Evolutionary conservation across 1,139 yeast genomes (phyloP), one percentile per base, ranked within the genome.

Genomic region (Citeromyces hawaiiensis): DNA sequence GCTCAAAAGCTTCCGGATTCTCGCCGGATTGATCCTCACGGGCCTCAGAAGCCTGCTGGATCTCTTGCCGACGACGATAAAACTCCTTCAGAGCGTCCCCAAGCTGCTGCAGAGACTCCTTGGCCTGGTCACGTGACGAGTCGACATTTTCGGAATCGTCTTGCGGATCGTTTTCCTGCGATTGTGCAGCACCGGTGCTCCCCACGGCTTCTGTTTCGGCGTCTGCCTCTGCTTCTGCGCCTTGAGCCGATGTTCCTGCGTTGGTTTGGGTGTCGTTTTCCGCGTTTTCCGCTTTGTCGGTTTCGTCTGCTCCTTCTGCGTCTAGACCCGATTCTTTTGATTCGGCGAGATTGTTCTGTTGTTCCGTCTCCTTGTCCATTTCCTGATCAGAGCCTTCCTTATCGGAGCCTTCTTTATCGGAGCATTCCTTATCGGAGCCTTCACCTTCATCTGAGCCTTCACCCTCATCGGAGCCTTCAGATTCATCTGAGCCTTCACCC

Each of bases 21-120:
- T 74, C 78, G 45, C 72, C 78, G 13, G 78, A 75, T 35, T 68
- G 60, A 35, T 66, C 61, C 35, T 76, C 74, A 36, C 69, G 71
- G 23, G 65, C 66, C 48, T 65, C 48, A 38, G 61, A 61, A 5
- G 82, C 72, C 47, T 80, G 83, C 47, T 71, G 67, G 45, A 88
- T 88, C 51, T 87, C 96, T 56, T 83, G 87, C 47, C 83, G 77
- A 52, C 96, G 81, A 55, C 87, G 83, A 55, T 88, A 94, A 62
- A 83, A 91, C 55, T 88, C 96, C 54, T 87, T 83, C 57, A 87
- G 59, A 0, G 94, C 76, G 55, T 88, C 96, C 40, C 97, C 97
- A 18, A 91, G 66, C 54, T 87, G 87, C 55, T 83, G 83, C 59
- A 88, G 66, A 0, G 93, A 76, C 50, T 87, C 93, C 42, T 72